These are phyloP conservation scores for Dryadomyces quercivorus DNA, from an alignment of 2,329 filamentous ascomycete species.

Conservation along the genomic window DNA sequence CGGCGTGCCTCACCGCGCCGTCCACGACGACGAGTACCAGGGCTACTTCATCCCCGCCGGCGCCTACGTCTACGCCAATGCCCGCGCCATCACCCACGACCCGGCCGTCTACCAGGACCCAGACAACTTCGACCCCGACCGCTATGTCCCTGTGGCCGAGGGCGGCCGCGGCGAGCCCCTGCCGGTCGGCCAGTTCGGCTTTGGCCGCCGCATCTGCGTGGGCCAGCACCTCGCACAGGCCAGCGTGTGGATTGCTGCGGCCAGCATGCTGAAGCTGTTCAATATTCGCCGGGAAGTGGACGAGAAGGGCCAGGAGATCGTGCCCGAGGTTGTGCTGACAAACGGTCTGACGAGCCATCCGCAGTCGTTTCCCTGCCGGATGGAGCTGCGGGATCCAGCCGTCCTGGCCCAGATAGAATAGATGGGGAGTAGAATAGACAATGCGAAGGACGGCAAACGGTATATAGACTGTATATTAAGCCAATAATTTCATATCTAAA, in stretches of 20 bases:
- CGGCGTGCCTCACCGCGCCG: constrained; percentile 27
- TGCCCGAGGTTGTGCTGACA: constrained; percentile 6
- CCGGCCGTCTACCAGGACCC: constrained; percentile 24
- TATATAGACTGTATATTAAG: too few species aligned
- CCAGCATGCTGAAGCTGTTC: constrained; percentile 25
- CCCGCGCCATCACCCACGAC: constrained; percentile 32
- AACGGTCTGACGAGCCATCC: constrained; percentile 11
- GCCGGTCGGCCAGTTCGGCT: constrained; percentile 34
- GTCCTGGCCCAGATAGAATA: not conserved
- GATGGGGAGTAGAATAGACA: too few species aligned
- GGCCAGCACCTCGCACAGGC: constrained; percentile 28
- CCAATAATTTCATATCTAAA: not conserved
- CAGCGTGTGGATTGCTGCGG: constrained; percentile 26
- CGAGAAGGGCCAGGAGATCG: constrained; percentile 3
- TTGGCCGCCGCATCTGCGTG: constrained; percentile 36
- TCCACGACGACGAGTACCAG: constrained; percentile 28
- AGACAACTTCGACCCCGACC: constrained; percentile 26
- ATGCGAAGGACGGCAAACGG: too few species aligned
- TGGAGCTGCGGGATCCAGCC: not conserved
- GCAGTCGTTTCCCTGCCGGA: constrained; percentile 5
- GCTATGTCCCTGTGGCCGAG: constrained; percentile 24
- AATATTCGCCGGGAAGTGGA: constrained; percentile 17
- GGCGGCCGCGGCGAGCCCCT: constrained; percentile 28
- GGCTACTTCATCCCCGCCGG: constrained; percentile 14
- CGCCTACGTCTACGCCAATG: constrained; percentile 29